Conservation (phyloP, 345 rosid genomes). For the Pseudoturritis turrita region DNA sequence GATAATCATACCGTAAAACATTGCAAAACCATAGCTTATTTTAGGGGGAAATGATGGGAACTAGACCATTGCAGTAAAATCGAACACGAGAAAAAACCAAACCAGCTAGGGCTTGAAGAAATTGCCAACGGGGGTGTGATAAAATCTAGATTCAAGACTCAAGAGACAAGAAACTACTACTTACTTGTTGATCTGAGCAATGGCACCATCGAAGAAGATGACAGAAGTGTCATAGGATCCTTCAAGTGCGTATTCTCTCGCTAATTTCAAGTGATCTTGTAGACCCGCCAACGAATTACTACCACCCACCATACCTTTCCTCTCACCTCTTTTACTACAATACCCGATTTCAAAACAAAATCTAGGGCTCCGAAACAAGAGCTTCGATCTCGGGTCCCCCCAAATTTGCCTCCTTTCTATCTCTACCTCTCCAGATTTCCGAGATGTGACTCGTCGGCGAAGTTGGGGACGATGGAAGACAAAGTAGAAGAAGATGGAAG, state of each 20-base stretch:
- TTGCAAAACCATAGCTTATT: not conserved
- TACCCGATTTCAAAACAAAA: not conserved
- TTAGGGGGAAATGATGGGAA: not conserved
- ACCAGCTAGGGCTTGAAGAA: slow-evolving; percentile 52
- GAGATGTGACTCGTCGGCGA: slow-evolving; percentile 45
- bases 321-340: slow-evolving; percentile 2
- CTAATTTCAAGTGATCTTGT: slow-evolving; percentile 96
- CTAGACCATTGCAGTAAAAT: not conserved
- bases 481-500: slow-evolving; percentile 20
- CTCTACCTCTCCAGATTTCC: slow-evolving; percentile 10
- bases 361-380: slow-evolving; percentile 17
- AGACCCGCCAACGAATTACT: slow-evolving; percentile 70
- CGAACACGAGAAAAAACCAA: not conserved
- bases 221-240: slow-evolving; percentile 91
- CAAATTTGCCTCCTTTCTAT: slow-evolving; percentile 7
- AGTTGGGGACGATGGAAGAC: slow-evolving; percentile 35
- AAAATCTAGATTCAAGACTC: slow-evolving; percentile 24
- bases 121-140: slow-evolving; percentile 74
- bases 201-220: slow-evolving; percentile 98
- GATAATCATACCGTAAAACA: not conserved
- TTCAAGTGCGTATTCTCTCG: slow-evolving; percentile 90
- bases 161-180: not conserved
- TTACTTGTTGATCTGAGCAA: slow-evolving; percentile 98
- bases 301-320: slow-evolving; percentile 48
- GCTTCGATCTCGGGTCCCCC: slow-evolving; percentile 13